Conservation (phyloP, 1,284 basidiomycete genomes). For the Wallemia hederae region DNA sequence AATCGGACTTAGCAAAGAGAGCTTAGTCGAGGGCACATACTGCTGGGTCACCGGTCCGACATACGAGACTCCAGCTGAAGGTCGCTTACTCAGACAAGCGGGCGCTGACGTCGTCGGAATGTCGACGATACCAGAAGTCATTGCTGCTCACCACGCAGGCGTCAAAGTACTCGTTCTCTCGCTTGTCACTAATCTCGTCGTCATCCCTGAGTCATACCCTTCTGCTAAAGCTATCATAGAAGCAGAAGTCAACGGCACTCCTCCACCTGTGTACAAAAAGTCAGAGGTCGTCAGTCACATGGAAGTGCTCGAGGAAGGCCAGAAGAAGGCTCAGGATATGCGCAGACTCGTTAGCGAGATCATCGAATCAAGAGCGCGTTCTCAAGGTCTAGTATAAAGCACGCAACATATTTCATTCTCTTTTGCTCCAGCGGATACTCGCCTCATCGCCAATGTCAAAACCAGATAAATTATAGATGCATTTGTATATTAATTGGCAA, state of each 20-base stretch:
- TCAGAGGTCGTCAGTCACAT: conserved; percentile 38
- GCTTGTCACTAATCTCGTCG: conserved; percentile 51
- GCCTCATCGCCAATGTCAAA: not conserved
- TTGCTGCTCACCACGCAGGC: conserved; percentile 39
- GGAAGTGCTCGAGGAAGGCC: conserved; percentile 43
- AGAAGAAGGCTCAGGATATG: conserved; percentile 37
- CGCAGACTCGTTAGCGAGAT: conserved; percentile 32
- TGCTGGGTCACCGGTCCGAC: conserved; percentile 61
- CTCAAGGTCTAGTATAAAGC: not conserved
- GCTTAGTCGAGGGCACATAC: conserved; percentile 43
- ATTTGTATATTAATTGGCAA: not conserved
- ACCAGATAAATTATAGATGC: not conserved
- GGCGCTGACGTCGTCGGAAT: conserved; percentile 63
- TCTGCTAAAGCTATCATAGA: conserved; percentile 41
- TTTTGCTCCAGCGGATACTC: no score
- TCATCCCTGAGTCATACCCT: conserved; percentile 35
- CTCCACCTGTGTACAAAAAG: conserved; percentile 17
- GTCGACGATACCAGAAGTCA: conserved; percentile 70
- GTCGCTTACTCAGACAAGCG: conserved; percentile 33
- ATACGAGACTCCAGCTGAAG: conserved; percentile 56
- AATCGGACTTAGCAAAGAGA: conserved; percentile 18
- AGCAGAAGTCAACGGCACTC: conserved; percentile 36
- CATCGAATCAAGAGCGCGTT: conserved; percentile 18
- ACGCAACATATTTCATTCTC: no score
- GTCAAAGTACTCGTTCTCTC: conserved; percentile 43